Evolutionary conservation across 2,329 filamentous ascomycete species (phyloP), one percentile per base, ranked within the genome.

Genomic region (Sarocladiaceae sp.): DNA sequence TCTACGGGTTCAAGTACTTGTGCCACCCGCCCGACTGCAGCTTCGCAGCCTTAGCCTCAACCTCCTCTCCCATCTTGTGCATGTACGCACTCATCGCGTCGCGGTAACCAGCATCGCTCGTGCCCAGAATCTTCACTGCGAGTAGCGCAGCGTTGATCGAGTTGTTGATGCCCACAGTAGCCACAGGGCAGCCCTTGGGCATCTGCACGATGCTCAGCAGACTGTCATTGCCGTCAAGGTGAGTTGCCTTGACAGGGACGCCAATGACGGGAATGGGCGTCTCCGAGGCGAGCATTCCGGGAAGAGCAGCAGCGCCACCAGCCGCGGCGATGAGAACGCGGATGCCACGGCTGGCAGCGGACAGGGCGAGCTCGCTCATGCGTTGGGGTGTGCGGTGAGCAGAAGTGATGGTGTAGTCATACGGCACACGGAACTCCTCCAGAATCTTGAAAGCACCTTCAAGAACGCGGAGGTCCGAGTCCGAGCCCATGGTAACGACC

Each of bases 401-500:
- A 2, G 85, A 90, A 0, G 86, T 90, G 57, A 93, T 90, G 55
- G 79, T 80, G 13, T 80, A 73, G 6, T 83, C 78, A 65, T 80
- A 86, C 0, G 85, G 82, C 10, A 93, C 83, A n/a, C 69, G 59
- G 49, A 91, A 84, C n/a, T 77, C 70, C 45, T 76, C 68, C 3
- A 90, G 73, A 26, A 88, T 73, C 47, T 84, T 74, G 16, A 88
- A 68, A 1, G 77, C 84, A 0, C 76, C 75, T 48, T 73, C 73
- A 31, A 90, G 76, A 13, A 85, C 77, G 2, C 74, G 76, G 19
- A 89, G 73, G 57, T 90, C 85, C 9, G 82, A 87, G 65, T 88
- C 83, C 1, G 86, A 91, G 29, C 87, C 88, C 86, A 91, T 91
- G 21, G 87, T 88, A 3, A 93, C 78, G 11, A 85, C 78, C 2